phyloP scores from a whole-genome alignment of 2,329 filamentous ascomycete genomes.

The Corynespora cassiicola region DNA sequence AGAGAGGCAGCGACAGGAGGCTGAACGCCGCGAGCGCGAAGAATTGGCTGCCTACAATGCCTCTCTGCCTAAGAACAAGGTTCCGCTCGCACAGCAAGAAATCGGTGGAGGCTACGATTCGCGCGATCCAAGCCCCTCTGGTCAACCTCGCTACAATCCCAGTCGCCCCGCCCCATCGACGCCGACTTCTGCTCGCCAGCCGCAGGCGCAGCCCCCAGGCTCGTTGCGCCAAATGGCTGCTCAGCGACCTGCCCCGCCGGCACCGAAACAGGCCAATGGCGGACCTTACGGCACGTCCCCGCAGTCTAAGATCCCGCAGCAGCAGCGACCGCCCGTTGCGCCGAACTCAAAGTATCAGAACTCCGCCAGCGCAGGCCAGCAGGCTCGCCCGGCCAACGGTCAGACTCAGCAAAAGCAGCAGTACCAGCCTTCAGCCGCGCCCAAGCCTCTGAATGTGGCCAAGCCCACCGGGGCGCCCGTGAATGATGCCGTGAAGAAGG shows the following conservation, averaged over 20 bases:
- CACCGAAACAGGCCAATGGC: slow-evolving; percentile 59
- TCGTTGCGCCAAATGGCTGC: slow-evolving; percentile 65
- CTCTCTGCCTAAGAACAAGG: slow-evolving; percentile 80
- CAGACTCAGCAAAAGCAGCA: slow-evolving; percentile 42
- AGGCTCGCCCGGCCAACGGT: slow-evolving; percentile 52
- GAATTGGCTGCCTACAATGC: slow-evolving; percentile 91
- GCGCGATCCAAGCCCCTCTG: slow-evolving; percentile 52
- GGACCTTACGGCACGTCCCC: slow-evolving; percentile 35
- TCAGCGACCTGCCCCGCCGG: slow-evolving; percentile 82
- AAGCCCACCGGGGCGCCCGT: slow-evolving; percentile 57
- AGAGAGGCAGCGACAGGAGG: slow-evolving; percentile 48
- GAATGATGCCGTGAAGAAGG: slow-evolving; percentile 80
- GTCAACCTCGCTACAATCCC: slow-evolving; percentile 80
- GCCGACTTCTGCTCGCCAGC: slow-evolving; percentile 62
- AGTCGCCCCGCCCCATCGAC: slow-evolving; percentile 83
- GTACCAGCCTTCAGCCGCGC: slow-evolving; percentile 53
- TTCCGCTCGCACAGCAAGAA: slow-evolving; percentile 87
- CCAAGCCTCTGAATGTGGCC: slow-evolving; percentile 62
- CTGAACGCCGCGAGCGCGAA: slow-evolving; percentile 60
- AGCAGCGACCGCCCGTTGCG: slow-evolving; percentile 51
- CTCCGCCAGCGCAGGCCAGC: slow-evolving; percentile 47
- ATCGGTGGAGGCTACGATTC: slow-evolving; percentile 66
- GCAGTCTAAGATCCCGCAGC: slow-evolving; percentile 34
- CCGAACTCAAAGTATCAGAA: slow-evolving; percentile 47
- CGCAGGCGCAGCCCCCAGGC: slow-evolving; percentile 59